Evolutionary conservation across 2,329 filamentous ascomycete species (phyloP).

Genomic region (Chaetomiaceae sp.): DNA sequence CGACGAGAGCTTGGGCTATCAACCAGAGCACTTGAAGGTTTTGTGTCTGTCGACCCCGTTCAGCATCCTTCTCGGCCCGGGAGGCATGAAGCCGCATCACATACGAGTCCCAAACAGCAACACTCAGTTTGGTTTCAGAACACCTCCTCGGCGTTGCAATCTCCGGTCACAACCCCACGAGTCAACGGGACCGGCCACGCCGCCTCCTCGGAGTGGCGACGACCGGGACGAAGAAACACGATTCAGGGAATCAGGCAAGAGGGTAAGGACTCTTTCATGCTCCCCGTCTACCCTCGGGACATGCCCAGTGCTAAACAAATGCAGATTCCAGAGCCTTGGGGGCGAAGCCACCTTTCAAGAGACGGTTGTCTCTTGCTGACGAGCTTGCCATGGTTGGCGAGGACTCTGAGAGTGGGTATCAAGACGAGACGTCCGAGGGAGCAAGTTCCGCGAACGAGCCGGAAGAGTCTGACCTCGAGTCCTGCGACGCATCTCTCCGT

Average conservation of each 20-base stretch:
- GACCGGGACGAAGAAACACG: slow-evolving; percentile 16
- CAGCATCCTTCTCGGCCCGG: background rate
- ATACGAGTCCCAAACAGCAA: background rate
- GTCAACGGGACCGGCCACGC: background rate
- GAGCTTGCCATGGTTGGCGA: slow-evolving; percentile 20
- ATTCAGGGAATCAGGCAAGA: slow-evolving; percentile 19
- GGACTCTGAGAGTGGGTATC: slow-evolving; percentile 18
- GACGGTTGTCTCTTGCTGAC: slow-evolving; percentile 19
- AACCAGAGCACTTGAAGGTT: background rate
- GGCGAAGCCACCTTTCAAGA: slow-evolving; percentile 4
- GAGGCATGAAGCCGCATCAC: background rate
- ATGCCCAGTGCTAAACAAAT: background rate
- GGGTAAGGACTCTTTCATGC: background rate
- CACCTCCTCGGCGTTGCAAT: background rate
- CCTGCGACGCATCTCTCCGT: background rate
- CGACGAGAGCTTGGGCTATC: slow-evolving; percentile 18
- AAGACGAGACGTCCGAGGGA: slow-evolving; percentile 12
- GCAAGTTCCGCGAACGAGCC: slow-evolving; percentile 12
- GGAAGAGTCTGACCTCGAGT: slow-evolving; percentile 13
- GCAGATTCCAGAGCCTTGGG: background rate
- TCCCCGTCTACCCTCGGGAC: no score
- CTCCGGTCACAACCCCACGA: background rate
- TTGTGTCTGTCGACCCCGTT: background rate
- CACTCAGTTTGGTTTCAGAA: slow-evolving; percentile 14
- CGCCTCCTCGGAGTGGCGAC: background rate